phyloP scores from a whole-genome alignment of 139 green algal genomes.

The Dunaliella sp. region DNA sequence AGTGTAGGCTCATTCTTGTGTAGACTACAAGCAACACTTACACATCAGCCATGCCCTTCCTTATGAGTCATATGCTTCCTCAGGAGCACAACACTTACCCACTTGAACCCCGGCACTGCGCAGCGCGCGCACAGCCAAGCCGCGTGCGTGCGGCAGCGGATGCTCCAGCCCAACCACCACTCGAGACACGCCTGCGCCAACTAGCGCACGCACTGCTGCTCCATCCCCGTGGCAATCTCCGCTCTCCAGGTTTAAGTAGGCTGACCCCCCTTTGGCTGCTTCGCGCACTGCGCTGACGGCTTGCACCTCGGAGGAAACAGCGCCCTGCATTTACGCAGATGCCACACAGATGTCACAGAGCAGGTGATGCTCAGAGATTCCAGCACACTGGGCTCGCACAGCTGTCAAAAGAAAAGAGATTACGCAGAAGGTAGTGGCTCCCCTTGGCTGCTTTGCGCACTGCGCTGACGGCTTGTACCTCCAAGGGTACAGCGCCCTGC shows the following conservation, averaged over 20 bases:
- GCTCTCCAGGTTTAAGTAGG: conserved; percentile 94
- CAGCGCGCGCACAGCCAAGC: conserved; percentile 61
- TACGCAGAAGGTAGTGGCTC: too few relatives aligned
- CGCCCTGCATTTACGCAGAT: too few relatives aligned
- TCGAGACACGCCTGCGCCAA: conserved; percentile 67
- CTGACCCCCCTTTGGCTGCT: conserved; percentile 54
- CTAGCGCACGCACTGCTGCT: conserved; percentile 63
- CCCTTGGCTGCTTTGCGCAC: not conserved
- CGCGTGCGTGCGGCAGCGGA: conserved; percentile 75
- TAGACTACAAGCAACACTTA: too few relatives aligned
- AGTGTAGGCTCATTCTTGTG: too few relatives aligned
- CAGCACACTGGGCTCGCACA: not conserved
- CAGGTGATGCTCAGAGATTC: not conserved
- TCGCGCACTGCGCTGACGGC: conserved; percentile 41
- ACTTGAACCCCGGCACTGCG: conserved; percentile 70
- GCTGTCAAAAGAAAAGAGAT: too few relatives aligned
- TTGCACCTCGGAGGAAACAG: conserved; percentile 61
- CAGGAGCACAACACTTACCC: conserved; percentile 51
- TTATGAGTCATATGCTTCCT: not conserved
- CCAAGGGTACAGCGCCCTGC: conserved; percentile 68
- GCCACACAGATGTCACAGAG: not conserved
- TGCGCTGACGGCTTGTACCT: conserved; percentile 55
- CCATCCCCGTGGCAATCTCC: conserved; percentile 86
- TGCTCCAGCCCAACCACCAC: conserved; percentile 93
- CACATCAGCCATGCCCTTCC: not conserved